A percentile compares a stretch with the other conserved stretches of the same genome.
Conservation (phyloP, 2,329 filamentous ascomycete species). For the Neospermospora avenae region DNA sequence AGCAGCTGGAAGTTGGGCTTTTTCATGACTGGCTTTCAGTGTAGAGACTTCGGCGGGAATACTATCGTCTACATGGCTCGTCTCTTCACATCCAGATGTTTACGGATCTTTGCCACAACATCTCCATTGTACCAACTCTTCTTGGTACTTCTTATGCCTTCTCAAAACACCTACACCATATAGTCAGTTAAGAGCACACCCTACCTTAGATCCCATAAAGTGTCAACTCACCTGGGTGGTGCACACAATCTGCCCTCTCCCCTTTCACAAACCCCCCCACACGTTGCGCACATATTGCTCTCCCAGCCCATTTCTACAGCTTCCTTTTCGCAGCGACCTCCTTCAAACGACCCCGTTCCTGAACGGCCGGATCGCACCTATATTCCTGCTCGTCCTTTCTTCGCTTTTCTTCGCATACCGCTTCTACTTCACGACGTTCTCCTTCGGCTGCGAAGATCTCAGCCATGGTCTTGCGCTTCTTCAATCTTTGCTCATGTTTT, state of each 20-base stretch:
- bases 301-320: not conserved
- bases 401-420: not conserved
- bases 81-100: not conserved
- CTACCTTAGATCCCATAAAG: not conserved
- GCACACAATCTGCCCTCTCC: not conserved
- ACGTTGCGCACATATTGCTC: not conserved
- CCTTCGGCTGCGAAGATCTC: not conserved
- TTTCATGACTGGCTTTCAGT: not conserved
- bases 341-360: not conserved
- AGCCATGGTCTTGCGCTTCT: not conserved
- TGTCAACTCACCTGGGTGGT: not conserved
- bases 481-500: not conserved
- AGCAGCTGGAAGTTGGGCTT: not conserved
- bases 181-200: not conserved
- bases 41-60: not conserved
- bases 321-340: not conserved
- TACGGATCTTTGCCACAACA: not conserved
- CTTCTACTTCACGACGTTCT: not conserved
- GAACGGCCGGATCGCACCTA: not conserved
- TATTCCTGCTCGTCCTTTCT: not conserved
- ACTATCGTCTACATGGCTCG: not conserved
- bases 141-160: not conserved
- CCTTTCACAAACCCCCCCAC: not conserved
- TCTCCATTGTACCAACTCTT: not conserved
- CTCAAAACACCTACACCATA: not conserved